Evolutionary conservation across 495 filamentous ascomycete genomes (phyloP).

Genomic region (Tetracladium setigerum): DNA sequence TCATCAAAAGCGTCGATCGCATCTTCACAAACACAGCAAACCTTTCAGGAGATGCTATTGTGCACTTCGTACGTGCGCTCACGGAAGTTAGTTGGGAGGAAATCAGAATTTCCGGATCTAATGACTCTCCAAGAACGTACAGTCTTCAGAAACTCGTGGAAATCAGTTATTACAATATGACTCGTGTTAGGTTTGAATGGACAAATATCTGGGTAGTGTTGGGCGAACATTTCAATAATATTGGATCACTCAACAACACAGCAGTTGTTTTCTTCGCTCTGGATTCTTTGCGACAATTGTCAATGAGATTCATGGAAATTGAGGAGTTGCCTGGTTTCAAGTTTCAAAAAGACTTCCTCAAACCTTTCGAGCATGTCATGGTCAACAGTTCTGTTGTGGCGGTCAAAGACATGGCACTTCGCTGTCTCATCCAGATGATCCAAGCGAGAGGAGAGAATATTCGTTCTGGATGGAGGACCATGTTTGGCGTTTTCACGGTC

Average conservation of each 20-base stretch:
- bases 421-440: conserved; percentile 98
- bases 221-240: conserved; percentile 94
- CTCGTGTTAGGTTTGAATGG: conserved; percentile 95
- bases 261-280: conserved; percentile 94
- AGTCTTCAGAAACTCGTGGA: conserved; percentile 97
- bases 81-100: conserved; percentile 99
- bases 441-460: conserved; percentile 95
- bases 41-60: conserved; percentile 88
- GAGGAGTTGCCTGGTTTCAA: conserved; percentile 98
- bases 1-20: conserved; percentile 84
- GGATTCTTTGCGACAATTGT: conserved; percentile 88
- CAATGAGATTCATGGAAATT: conserved; percentile 98
- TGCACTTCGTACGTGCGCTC: conserved; percentile 90
- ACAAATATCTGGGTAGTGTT: conserved; percentile 93
- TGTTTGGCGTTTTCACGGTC: conserved; percentile 98
- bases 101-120: conserved; percentile 92
- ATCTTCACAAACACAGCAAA: conserved; percentile 96
- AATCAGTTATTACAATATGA: conserved; percentile 99
- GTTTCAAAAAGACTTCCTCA: conserved; percentile 98
- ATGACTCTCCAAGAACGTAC: conserved; percentile 89
- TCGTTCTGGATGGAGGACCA: conserved; percentile 94
- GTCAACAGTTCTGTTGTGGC: conserved; percentile 79
- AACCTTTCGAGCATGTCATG: conserved; percentile 97
- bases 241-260: conserved; percentile 93
- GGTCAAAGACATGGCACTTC: conserved; percentile 96